A percentile compares a stretch with the other conserved stretches of the same genome.
These are phyloP conservation scores for Didymosphaeria variabile DNA, from an alignment of 2,329 filamentous ascomycete genomes.

Conservation along the genomic window DNA sequence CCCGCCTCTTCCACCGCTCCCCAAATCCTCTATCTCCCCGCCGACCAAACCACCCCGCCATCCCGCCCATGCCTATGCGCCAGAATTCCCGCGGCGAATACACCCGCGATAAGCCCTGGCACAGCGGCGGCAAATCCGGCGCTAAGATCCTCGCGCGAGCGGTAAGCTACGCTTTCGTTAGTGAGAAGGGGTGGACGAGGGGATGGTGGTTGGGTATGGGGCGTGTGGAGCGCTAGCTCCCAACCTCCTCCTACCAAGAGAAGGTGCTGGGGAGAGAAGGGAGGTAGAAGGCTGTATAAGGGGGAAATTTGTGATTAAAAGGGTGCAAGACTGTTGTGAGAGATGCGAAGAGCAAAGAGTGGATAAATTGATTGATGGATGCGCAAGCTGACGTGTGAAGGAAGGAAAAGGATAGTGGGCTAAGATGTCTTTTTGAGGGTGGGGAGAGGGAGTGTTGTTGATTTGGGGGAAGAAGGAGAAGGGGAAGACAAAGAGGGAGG, in stretches of 20 bases:
- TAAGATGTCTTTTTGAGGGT: conserved; percentile 7
- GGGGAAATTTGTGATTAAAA: too few relatives aligned
- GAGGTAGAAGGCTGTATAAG: too few relatives aligned
- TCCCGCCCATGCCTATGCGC: conserved; percentile 16
- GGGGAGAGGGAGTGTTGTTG: conserved; percentile 11
- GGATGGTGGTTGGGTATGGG: conserved; percentile 7
- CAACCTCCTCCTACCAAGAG: background rate
- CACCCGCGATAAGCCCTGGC: conserved; percentile 19
- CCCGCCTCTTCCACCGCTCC: background rate
- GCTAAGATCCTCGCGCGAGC: conserved; percentile 3
- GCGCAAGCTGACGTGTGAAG: conserved; percentile 9
- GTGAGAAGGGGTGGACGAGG: background rate
- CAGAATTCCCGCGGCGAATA: conserved; percentile 17
- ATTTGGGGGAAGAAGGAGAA: background rate
- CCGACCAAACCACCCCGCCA: background rate
- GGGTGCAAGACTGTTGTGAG: background rate
- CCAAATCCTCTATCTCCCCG: background rate
- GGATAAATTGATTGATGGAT: background rate
- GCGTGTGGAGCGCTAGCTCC: conserved; percentile 5
- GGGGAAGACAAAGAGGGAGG: too few relatives aligned
- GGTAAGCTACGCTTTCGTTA: conserved; percentile 5
- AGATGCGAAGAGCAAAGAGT: background rate
- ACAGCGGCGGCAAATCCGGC: conserved; percentile 10
- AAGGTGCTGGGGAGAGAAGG: background rate
- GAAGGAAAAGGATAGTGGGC: conserved; percentile 7